Conservation (phyloP, 139 green algal species). For the Asterochloris erici region DNA sequence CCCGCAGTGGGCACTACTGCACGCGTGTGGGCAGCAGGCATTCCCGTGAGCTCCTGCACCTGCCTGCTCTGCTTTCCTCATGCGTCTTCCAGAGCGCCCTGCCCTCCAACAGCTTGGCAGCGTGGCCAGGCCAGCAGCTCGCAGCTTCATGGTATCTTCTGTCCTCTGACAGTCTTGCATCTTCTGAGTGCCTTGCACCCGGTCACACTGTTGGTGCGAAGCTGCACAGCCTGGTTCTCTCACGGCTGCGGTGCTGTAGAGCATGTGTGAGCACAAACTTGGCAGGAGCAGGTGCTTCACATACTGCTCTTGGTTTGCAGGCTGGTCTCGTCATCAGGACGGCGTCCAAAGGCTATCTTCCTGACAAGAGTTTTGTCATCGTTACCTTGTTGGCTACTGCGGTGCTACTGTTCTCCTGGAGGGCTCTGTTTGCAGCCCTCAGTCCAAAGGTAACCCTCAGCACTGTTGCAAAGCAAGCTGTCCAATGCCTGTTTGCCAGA, state of each 20-base stretch:
- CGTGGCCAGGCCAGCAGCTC: too few species aligned
- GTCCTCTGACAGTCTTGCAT: too few species aligned
- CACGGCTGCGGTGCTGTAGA: too few species aligned
- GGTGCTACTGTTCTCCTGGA: constrained; percentile 70
- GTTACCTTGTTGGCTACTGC: constrained; percentile 57
- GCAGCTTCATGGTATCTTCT: too few species aligned
- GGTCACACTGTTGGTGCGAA: too few species aligned
- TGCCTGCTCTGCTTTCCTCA: too few species aligned
- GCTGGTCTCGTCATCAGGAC: constrained; percentile 52
- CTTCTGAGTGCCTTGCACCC: too few species aligned
- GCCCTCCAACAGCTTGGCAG: too few species aligned
- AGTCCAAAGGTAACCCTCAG: constrained; percentile 28
- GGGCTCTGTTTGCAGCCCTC: constrained; percentile 43
- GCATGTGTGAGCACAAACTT: too few species aligned
- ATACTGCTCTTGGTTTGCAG: constrained; percentile 6
- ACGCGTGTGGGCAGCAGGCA: constrained; percentile 64
- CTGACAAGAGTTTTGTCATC: constrained; percentile 65
- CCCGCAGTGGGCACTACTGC: constrained; percentile 54
- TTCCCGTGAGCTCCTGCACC: constrained; percentile 33
- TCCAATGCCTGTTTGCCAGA: not conserved
- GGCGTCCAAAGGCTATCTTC: constrained; percentile 56
- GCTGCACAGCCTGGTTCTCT: too few species aligned
- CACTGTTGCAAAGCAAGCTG: not conserved
- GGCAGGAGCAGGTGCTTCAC: too few species aligned
- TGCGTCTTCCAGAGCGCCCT: too few species aligned